Base-by-base conservation (phyloP, 1,284 basidiomycete genomes). In the Anthracocystis walkeri region DNA sequence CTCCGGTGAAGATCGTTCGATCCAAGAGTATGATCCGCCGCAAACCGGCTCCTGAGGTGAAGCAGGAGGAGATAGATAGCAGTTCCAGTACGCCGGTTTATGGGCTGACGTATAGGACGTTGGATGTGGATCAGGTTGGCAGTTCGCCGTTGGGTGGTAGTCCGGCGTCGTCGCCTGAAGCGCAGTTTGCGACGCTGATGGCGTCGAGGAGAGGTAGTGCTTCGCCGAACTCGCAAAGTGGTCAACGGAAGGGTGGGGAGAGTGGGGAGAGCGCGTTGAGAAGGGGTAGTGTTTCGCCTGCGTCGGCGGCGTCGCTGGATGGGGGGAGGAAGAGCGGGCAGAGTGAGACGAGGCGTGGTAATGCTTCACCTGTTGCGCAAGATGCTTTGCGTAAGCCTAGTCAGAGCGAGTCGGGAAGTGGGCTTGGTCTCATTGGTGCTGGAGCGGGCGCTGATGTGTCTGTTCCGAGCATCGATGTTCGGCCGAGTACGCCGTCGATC, bases 61-160 rank as follows among this genome's bases (percentile, higher is more conserved):
- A 56, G 48, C 72, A 69, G 23, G 63, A 75, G 3, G 72, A 75
- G 57, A 69, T 74, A 44, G 69, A 72, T 16, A 72, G 64, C 53
- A 67, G 60, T 20, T 67, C 64, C 1, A 72, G 64, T 54, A 72
- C 69, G 5, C 69, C 69, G 0, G 63, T 72, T 11, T 63, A 66
- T 40, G 31, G 59, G 20, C 42, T 38, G 44, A 55, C 60, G 2
- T 57, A 59, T 35, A 46, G 53, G 3, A 42, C 60, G 1, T 63
- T 72, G 21, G 60, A 72, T 4, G 64, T 66, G 18, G 64, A 67
- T 41, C 51, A 33, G 2, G 33, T 29, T 6, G 38, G n/a, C 12
- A 25, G 29, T 2, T 60, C 59, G 41, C 68, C 63, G 11, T 23
- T 57, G 4, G 69, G 55, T 10, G 69, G 60, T 14, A 72, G 69